A percentile compares a stretch with the other conserved stretches of the same genome.
phyloP scores from a whole-genome alignment of 2,329 filamentous ascomycete species.

The Pyricularia pennisetigena region DNA sequence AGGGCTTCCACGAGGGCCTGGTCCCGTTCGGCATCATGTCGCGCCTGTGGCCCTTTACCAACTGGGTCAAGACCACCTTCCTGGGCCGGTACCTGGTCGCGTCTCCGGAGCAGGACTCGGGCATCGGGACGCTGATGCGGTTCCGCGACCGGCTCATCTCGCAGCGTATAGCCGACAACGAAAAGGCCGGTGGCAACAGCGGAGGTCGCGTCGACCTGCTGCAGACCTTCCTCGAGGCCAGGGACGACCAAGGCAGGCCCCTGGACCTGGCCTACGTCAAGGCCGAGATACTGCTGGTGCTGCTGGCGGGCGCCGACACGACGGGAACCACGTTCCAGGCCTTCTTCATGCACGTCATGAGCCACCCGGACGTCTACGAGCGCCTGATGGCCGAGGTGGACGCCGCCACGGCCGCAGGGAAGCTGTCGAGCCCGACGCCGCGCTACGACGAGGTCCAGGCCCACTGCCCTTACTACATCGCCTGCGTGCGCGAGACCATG shows the following conservation, averaged over 20 bases:
- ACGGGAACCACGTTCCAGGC: constrained; percentile 38
- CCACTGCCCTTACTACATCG: constrained; percentile 26
- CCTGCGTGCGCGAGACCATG: constrained; percentile 27
- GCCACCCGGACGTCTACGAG: constrained; percentile 29
- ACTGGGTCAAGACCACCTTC: constrained; percentile 42
- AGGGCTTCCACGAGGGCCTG: constrained; percentile 43
- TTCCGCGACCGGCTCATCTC: constrained; percentile 44
- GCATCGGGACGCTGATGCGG: constrained; percentile 45
- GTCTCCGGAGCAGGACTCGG: constrained; percentile 39
- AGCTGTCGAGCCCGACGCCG: constrained; percentile 14
- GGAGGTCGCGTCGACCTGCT: constrained; percentile 38
- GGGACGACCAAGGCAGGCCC: constrained; percentile 32
- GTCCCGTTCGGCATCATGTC: constrained; percentile 40
- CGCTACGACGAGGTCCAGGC: constrained; percentile 23
- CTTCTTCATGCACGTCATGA: constrained; percentile 35
- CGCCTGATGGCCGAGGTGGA: constrained; percentile 35
- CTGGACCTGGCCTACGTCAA: constrained; percentile 40
- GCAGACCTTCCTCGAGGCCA: constrained; percentile 37
- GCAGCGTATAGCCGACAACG: constrained; percentile 35
- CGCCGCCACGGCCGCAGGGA: constrained; percentile 9
- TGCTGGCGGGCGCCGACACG: constrained; percentile 43
- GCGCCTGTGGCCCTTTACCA: constrained; percentile 41
- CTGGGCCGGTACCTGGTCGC: constrained; percentile 41
- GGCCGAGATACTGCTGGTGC: constrained; percentile 40
- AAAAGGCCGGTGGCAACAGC: constrained; percentile 26